A percentile compares a stretch with the other conserved stretches of the same genome.
Evolutionary conservation across 1,284 basidiomycete species (phyloP).

Genomic region (Ganoderma sinense): DNA sequence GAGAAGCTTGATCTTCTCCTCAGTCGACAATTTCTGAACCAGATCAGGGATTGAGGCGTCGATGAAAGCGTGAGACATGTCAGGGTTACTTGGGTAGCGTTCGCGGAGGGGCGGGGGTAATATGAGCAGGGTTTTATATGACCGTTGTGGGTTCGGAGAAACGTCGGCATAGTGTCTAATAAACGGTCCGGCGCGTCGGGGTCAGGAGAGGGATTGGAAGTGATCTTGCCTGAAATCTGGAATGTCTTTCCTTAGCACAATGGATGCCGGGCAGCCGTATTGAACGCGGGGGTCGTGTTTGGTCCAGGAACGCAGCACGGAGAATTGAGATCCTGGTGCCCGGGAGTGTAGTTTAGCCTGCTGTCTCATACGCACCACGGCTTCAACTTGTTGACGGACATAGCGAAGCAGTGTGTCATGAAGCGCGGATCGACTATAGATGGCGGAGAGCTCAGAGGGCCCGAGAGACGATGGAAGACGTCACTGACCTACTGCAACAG

Average conservation of each 20-base stretch:
- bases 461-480: no score
- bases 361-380: neutral
- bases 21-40: slow-evolving; percentile 57
- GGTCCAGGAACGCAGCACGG: neutral
- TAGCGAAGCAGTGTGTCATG: no score
- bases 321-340: neutral
- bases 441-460: no score
- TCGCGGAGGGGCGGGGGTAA: neutral
- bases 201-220: neutral
- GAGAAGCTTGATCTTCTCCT: slow-evolving; percentile 71
- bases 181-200: neutral
- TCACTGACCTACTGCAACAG: no score
- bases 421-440: neutral
- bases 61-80: slow-evolving; percentile 55
- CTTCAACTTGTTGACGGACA: no score
- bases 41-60: slow-evolving; percentile 60
- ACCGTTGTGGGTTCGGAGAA: slow-evolving; percentile 29
- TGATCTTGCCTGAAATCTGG: neutral
- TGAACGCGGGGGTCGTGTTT: neutral
- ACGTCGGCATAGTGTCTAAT: slow-evolving; percentile 29
- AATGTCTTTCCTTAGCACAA: neutral
- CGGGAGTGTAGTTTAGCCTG: neutral
- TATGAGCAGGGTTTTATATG: slow-evolving; percentile 9
- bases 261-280: neutral
- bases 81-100: neutral